Base-by-base conservation (phyloP, 179 eudicot genomes). In the Spergularia azorica region DNA sequence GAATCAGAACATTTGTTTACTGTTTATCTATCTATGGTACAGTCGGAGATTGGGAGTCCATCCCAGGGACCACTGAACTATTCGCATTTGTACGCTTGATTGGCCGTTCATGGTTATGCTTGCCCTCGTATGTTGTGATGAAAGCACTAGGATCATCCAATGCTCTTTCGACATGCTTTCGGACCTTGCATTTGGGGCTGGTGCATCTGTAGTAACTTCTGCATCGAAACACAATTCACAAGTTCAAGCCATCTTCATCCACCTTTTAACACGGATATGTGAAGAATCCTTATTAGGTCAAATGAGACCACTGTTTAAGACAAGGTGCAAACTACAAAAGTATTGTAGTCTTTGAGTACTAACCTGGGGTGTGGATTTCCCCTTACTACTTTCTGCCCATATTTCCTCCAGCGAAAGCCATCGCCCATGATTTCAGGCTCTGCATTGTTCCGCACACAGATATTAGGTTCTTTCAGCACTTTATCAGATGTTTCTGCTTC, bases 191-290 rank as follows among this genome's bases (percentile, higher is more conserved):
- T 70, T 88, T 84, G 63, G 78, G 78, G 79, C 79, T 89, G 2
- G 97, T 95, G 89, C 97, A 95, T 71, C 90, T 81, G 74, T 93
- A 95, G 84, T 95, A 95, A 63, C 98, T 95, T 83, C 98, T 95
- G 94, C 79, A 84, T 15, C 9, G 16, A 9, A 43, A 4, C 46
- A 82, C 13, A 52, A 48, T 5, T 51, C 46, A 9, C 62, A 65
- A 41, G 57, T 76, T 59, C 6, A 43, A 51, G 18, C 14, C 14
- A 14, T 17, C n/a, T 63, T 13, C 9, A 36, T 63, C 18, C 7
- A 50, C 58, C 4, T 20, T 50, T 9, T 13, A 38, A 68, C n/a
- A 18, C 16, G 38, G n/a, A 66, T 41, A 1, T 66, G 69, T 61
- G 9, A 58, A 62, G 5, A 10, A 62, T 62, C 13, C 43, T 11